Conservation (phyloP, 2,329 filamentous ascomycete species). For the Trichophyton schoenleinii region DNA sequence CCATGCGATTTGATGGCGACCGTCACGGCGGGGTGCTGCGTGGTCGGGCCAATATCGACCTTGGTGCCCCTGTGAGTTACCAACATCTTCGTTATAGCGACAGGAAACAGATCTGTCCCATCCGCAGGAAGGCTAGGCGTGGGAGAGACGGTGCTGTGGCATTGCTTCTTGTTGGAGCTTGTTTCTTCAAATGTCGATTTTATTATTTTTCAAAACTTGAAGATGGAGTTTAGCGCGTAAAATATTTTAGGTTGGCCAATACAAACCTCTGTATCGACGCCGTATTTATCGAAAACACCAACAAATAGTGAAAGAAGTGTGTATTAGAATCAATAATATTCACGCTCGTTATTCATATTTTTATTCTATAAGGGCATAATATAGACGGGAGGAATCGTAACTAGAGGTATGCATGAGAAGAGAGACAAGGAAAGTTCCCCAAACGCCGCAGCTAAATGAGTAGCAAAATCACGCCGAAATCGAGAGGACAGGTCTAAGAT, state of each 20-base stretch:
- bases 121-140: neutral
- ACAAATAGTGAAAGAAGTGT: neutral
- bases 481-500: neutral
- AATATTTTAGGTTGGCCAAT: neutral
- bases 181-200: neutral
- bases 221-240: neutral
- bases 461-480: neutral
- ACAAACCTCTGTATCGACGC: neutral
- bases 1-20: slow-evolving; percentile 43
- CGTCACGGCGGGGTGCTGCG: slow-evolving; percentile 55
- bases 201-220: neutral
- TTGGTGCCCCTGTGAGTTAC: slow-evolving; percentile 76
- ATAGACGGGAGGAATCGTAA: neutral
- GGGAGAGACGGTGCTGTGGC: neutral
- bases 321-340: neutral
- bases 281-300: neutral
- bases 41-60: slow-evolving; percentile 65
- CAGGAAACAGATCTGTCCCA: neutral
- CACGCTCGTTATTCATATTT: neutral
- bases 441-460: slow-evolving; percentile 6
- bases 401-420: neutral
- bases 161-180: neutral
- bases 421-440: neutral
- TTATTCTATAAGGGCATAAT: neutral
- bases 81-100: slow-evolving; percentile 43